A percentile compares a stretch with the other conserved stretches of the same genome.
Evolutionary conservation across 1,284 basidiomycete genomes (phyloP).

Genomic region (Fomes fomentarius): DNA sequence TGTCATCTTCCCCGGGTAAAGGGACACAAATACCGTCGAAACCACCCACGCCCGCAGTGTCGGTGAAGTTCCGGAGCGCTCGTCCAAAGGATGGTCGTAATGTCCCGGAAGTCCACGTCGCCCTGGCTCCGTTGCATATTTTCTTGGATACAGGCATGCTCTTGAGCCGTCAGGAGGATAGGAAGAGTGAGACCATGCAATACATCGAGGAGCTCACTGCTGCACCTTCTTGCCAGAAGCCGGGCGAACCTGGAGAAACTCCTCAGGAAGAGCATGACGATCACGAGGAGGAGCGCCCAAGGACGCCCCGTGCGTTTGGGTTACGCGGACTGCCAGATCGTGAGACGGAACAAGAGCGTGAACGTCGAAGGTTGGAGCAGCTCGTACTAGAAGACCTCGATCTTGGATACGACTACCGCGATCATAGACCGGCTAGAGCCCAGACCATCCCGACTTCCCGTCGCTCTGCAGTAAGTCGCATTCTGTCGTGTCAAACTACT

Average conservation of each 20-base stretch:
- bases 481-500: neutral
- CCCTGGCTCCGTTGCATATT: constrained; percentile 66
- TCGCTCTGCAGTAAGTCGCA: constrained; percentile 25
- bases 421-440: constrained; percentile 5
- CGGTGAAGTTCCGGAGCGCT: constrained; percentile 22
- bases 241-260: constrained; percentile 15
- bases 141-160: constrained; percentile 71
- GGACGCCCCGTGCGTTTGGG: constrained; percentile 34
- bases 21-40: constrained; percentile 1
- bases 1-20: constrained; percentile 19
- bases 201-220: constrained; percentile 43
- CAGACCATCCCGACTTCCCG: neutral
- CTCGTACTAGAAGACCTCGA: constrained; percentile 59
- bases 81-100: constrained; percentile 2
- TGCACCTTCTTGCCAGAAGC: constrained; percentile 17
- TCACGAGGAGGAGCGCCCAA: constrained; percentile 38
- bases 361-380: constrained; percentile 48
- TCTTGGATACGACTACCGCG: constrained; percentile 51
- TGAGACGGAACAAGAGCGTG: constrained; percentile 41
- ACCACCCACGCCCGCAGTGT: constrained; percentile 23
- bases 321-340: constrained; percentile 18
- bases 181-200: constrained; percentile 36
- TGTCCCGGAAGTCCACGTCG: constrained; percentile 38
- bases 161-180: constrained; percentile 40
- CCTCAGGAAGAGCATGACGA: constrained; percentile 22